Evolutionary conservation across 169 alveolate genomes (phyloP), one percentile per base, ranked within the genome.

Genomic region (Miamiensis avidus): DNA sequence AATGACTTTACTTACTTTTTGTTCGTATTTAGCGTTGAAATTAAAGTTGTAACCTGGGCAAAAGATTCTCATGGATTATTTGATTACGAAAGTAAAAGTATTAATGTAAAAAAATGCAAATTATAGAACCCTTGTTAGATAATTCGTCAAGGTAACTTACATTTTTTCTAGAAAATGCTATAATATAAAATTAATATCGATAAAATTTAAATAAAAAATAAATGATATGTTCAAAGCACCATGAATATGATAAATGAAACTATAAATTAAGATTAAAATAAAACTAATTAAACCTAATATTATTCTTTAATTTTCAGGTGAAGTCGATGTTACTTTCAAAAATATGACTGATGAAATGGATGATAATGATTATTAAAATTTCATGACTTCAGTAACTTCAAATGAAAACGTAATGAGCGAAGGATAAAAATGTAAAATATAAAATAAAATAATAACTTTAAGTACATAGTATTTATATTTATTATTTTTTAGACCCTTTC

Each of bases 51-150:
- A 34, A 89, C 96, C 16, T 92, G 96, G 96, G 34, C 64, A 31
- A 87, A 91, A 49, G 96, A 92, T 81, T 88, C 93, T 86, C 94
- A 92, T 83, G 96, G 96, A n/a, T 82, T 92, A 49, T 92, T 89
- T 85, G 95, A 92, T 83, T 92, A 92, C 74, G 95, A 92, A 74
- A 82, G 90, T 29, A 89, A 90, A 85, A 84, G 83, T 76, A 87
- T 93, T 34, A 83, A 79, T 69, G 89, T 88, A 81, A 91, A 88
- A 78, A 83, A 88, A 84, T 74, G 75, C 74, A 91, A 88, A 78
- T 84, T 89, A 4, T 74, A 69, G 28, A 65, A 75, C 28, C 78
- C 90, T 34, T 85, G 92, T 74, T 74, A 88, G 74, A 82, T 91
- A 28, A 78, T 83, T 74, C 65, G 93, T 65, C 64, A 82, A 49